Percentiles rank a stretch among this genome's conserved stretches.
Evolutionary conservation across 2,329 filamentous ascomycete species (phyloP).

Genomic region (Calonectria leucothoes): DNA sequence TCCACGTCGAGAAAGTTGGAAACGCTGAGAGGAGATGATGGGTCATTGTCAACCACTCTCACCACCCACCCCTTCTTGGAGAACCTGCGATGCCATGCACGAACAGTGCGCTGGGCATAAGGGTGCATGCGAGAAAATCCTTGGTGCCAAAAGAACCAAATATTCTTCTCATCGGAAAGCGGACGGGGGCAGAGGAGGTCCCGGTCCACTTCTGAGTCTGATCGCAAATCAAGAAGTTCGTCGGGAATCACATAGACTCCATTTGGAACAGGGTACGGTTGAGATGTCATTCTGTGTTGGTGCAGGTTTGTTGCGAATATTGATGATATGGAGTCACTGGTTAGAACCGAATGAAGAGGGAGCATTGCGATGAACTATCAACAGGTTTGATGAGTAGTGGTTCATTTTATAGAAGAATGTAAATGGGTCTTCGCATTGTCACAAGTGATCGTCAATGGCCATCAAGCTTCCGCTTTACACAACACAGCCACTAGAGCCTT

Average conservation of each 20-base stretch:
- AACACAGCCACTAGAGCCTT: background rate
- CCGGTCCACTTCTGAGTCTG: background rate
- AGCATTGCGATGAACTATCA: background rate
- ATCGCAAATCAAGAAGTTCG: background rate
- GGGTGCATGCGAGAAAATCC: slow-evolving; percentile 3
- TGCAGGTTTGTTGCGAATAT: background rate
- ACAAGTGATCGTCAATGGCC: background rate
- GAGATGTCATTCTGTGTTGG: background rate
- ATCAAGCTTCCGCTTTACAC: background rate
- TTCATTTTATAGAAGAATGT: background rate
- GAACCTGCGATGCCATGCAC: background rate
- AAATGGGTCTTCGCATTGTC: background rate
- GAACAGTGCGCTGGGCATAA: slow-evolving; percentile 6
- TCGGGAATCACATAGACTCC: background rate
- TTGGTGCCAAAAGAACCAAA: slow-evolving; percentile 12
- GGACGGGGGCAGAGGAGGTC: background rate
- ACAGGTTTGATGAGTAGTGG: background rate
- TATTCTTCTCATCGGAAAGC: slow-evolving; percentile 2
- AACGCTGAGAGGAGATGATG: background rate
- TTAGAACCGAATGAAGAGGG: background rate
- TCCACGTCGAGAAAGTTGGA: background rate
- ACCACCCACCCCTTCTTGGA: background rate
- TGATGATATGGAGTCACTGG: background rate
- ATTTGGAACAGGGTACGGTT: background rate
- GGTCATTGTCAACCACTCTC: background rate